Base-by-base conservation (phyloP, 2,329 filamentous ascomycete genomes). In the Cladorrhinum sp. region DNA sequence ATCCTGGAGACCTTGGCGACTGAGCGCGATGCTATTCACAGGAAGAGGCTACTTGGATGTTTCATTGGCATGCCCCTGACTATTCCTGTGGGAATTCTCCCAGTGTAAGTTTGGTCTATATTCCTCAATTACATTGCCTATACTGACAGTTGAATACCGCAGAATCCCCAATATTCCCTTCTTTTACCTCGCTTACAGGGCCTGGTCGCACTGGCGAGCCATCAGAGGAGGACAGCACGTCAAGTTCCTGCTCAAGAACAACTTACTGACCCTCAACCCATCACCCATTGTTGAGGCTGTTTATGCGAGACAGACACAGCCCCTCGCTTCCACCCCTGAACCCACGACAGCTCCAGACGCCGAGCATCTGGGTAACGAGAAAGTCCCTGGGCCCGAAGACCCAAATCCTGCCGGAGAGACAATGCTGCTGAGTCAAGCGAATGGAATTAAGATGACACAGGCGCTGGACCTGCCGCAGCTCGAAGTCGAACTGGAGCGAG, bases 121-220 rank as follows among this genome's bases (percentile, higher is more conserved):
- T 18, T 53, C 18, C 56, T 12, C n/a, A 48, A 20, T 3, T 12
- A 36, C 9, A 9, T 25, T 38, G 49, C 54, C 64, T 51, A 62
- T 16, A 18, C 68, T 59, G 20, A 61, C 50, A 38, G 13, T 2
- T 20, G 18, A 20, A 48, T 27, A 45, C 56, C 49, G 54, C 55
- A 96, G 91, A 64, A 83, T 97, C 64, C 93, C 93, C 36, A 97
- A 99, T 72, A 80, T 99, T 12, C 95, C 95, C 18, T 98, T 98
- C 80, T 98, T 98, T 79, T 99, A 98, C 74, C 84, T 98, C 45
- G 85, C 85, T 18, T 99, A 96, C 78, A 85, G 95, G 65, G 89
- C 92, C 24, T 98, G 90, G 89, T 96, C 91, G 20, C 92, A 96
- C 75, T 96, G 90, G 86, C 85, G 89, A 77, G 95, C 95, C 57